These are phyloP conservation scores for Wickerhamomyces bovis DNA, from an alignment of 805 yeast species.

Conservation along the genomic window DNA sequence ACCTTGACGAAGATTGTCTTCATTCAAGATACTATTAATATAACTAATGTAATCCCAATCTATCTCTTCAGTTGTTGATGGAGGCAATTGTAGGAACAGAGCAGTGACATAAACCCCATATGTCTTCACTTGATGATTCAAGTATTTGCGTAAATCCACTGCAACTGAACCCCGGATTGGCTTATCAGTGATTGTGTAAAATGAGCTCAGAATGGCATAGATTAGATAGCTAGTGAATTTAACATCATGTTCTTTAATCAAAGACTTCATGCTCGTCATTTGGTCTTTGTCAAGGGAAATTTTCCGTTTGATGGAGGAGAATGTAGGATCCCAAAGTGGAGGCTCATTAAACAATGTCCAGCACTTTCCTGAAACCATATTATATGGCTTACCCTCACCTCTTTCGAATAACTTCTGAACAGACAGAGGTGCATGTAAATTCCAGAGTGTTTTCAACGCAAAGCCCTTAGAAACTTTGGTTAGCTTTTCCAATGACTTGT, in stretches of 20 bases:
- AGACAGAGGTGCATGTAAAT: not conserved
- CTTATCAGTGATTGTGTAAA: not conserved
- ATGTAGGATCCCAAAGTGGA: constrained; percentile 4
- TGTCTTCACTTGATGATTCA: not conserved
- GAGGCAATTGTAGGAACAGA: not conserved
- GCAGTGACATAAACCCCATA: constrained; percentile 4
- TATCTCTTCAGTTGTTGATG: not conserved
- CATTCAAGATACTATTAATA: not conserved
- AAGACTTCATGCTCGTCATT: not conserved
- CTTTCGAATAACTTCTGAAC: not conserved
- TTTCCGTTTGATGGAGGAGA: constrained; percentile 1
- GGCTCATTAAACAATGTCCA: not conserved
- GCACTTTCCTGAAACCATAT: not conserved
- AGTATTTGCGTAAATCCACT: constrained; percentile 5
- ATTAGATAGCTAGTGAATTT: constrained; percentile 5
- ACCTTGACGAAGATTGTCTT: not conserved
- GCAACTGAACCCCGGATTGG: constrained; percentile 2
- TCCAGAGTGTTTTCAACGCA: not conserved
- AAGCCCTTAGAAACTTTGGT: not conserved
- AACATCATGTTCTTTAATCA: constrained; percentile 1
- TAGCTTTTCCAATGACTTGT: not conserved
- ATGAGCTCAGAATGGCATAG: constrained; percentile 1
- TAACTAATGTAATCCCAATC: constrained; percentile 6
- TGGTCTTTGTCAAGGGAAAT: not conserved
- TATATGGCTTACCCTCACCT: not conserved